These are phyloP conservation scores for Backusella australiensis DNA, from an alignment of 192 early-diverging fungal genomes.

Conservation along the genomic window DNA sequence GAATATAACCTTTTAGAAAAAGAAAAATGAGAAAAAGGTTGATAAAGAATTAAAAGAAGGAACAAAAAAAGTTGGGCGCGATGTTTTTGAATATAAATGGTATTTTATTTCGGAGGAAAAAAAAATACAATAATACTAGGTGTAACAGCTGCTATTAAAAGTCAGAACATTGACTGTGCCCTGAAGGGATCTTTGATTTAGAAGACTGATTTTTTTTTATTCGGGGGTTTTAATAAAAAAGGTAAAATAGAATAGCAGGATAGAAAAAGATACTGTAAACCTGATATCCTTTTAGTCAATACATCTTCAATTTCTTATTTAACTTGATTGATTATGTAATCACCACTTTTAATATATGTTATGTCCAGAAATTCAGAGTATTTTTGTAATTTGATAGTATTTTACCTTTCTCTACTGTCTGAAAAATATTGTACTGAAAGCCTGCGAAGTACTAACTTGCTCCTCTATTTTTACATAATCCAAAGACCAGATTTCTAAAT, in stretches of 20 bases:
- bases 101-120: neutral
- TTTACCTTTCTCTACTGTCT: no score
- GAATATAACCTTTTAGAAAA: neutral
- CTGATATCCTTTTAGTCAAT: neutral
- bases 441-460: no score
- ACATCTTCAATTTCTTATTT: no score
- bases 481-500: no score
- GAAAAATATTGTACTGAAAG: no score
- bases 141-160: neutral
- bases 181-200: neutral
- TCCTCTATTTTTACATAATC: no score
- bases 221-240: neutral
- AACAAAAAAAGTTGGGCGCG: neutral
- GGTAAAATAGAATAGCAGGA: neutral
- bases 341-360: no score
- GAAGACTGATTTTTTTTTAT: neutral
- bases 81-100: constrained; percentile 7
- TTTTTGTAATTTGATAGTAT: no score
- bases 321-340: no score
- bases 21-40: neutral
- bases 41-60: neutral
- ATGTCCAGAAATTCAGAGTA: no score
- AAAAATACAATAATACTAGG: neutral
- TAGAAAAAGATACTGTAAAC: neutral
- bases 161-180: neutral